Evolutionary conservation across 805 yeast genomes (phyloP).

Genomic region (Scheffersomyces spartinae): DNA sequence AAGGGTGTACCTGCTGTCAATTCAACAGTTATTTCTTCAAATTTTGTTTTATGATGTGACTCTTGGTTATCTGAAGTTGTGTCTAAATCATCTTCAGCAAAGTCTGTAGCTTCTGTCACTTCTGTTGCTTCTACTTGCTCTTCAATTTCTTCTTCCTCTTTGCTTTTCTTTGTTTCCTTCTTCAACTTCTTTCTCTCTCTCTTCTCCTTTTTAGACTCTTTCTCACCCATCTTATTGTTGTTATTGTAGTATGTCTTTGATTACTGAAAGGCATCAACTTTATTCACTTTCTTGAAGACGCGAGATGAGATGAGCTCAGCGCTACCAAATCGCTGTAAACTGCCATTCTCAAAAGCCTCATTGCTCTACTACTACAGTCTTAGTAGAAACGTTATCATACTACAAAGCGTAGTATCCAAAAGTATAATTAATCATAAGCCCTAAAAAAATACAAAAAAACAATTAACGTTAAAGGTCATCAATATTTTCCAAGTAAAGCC

Average conservation of each 20-base stretch:
- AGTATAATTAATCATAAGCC: not conserved
- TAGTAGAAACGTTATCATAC: not conserved
- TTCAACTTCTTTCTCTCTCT: conserved; percentile 7
- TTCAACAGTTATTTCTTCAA: conserved; percentile 58
- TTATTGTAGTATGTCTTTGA: conserved; percentile 11
- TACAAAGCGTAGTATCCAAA: conserved; percentile 1
- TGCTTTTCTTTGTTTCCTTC: conserved; percentile 5
- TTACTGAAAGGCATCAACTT: no score
- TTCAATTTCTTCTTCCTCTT: conserved; percentile 4
- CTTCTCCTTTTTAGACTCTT: conserved; percentile 11
- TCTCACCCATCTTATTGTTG: conserved; percentile 6
- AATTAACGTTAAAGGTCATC: conserved; percentile 13
- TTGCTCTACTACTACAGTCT: not conserved
- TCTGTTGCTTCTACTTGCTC: conserved; percentile 5
- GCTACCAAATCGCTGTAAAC: not conserved
- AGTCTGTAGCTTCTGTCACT: conserved; percentile 4
- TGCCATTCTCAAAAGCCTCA: not conserved
- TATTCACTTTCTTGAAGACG: conserved; percentile 8
- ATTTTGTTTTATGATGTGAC: conserved; percentile 1
- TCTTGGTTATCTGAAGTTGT: conserved; percentile 1
- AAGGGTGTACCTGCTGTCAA: conserved; percentile 65
- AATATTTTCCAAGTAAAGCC: conserved; percentile 44
- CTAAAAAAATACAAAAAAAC: conserved; percentile 1
- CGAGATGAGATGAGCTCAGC: not conserved
- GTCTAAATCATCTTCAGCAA: conserved; percentile 2